Conservation (phyloP, 1,284 basidiomycete species). For the Pseudozyma tsukubaensis region DNA sequence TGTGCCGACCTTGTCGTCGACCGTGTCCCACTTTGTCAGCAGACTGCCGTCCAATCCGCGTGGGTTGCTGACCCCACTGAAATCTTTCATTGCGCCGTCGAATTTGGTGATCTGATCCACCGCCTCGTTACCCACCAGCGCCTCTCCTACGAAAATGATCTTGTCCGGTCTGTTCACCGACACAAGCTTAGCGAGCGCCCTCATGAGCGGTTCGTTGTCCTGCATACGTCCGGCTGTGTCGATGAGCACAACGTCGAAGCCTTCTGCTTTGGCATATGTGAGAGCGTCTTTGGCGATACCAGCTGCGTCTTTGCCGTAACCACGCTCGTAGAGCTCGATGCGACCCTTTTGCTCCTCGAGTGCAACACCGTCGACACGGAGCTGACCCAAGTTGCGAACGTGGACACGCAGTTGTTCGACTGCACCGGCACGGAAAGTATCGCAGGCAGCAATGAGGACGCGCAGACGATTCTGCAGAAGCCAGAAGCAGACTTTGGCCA, state of each 20-base stretch:
- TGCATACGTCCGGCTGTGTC: conserved; percentile 69
- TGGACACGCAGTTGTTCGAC: conserved; percentile 98
- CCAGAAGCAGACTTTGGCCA: conserved; percentile 99
- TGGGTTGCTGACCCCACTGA: conserved; percentile 63
- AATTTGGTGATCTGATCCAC: conserved; percentile 68
- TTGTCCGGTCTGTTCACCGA: conserved; percentile 66
- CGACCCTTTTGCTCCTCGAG: conserved; percentile 73
- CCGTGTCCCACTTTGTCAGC: conserved; percentile 68
- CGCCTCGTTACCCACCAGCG: conserved; percentile 68
- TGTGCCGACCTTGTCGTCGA: conserved; percentile 67
- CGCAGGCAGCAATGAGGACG: conserved; percentile 97
- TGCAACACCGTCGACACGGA: conserved; percentile 70
- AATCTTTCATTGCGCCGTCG: conserved; percentile 65
- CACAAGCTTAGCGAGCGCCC: conserved; percentile 66
- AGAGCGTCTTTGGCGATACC: conserved; percentile 97
- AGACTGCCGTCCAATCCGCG: conserved; percentile 66
- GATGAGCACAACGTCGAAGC: conserved; percentile 67
- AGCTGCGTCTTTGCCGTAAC: conserved; percentile 98
- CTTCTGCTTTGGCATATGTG: conserved; percentile 57
- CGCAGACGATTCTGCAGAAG: conserved; percentile 91
- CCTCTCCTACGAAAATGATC: conserved; percentile 68
- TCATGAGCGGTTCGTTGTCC: conserved; percentile 69
- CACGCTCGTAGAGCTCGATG: conserved; percentile 94
- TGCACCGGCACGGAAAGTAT: conserved; percentile 97
- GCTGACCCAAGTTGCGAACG: conserved; percentile 90